Conservation (phyloP, 208 protist species). For the Naegleria lovaniensis region DNA sequence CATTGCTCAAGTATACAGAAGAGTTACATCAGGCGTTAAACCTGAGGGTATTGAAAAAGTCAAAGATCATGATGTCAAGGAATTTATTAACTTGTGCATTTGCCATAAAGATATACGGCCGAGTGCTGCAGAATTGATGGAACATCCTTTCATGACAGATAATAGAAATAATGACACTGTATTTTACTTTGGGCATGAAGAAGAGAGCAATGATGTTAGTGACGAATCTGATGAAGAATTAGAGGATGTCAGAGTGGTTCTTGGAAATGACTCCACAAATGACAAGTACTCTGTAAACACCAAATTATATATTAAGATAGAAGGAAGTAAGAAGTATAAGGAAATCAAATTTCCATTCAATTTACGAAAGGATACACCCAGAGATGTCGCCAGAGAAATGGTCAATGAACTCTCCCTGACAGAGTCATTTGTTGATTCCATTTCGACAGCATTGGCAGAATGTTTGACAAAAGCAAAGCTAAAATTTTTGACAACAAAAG, state of each 20-base stretch:
- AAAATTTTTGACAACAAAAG: not conserved
- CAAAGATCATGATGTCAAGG: not conserved
- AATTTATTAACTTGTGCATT: conserved; percentile 36
- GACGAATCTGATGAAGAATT: not conserved
- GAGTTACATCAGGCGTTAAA: conserved; percentile 35
- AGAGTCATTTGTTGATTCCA: not conserved
- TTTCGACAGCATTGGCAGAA: not conserved
- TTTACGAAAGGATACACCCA: not conserved
- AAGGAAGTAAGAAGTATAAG: not conserved
- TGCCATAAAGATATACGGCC: conserved; percentile 29
- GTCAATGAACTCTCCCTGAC: not conserved
- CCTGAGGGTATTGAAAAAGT: conserved; percentile 20
- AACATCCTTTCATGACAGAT: conserved; percentile 30
- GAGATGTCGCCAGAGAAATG: not conserved
- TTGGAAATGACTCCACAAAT: not conserved
- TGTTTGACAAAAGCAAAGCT: not conserved
- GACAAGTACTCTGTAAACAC: not conserved
- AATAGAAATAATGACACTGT: not conserved
- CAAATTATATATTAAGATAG: not conserved
- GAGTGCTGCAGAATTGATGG: conserved; percentile 28
- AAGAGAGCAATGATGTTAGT: not conserved
- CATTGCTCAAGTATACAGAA: conserved; percentile 60
- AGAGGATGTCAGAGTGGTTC: not conserved
- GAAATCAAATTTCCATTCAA: conserved; percentile 18
- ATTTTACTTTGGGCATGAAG: not conserved